These are phyloP conservation scores for Tulasnella sp. DNA, from an alignment of 768 basidiomycete species.

Conservation along the genomic window DNA sequence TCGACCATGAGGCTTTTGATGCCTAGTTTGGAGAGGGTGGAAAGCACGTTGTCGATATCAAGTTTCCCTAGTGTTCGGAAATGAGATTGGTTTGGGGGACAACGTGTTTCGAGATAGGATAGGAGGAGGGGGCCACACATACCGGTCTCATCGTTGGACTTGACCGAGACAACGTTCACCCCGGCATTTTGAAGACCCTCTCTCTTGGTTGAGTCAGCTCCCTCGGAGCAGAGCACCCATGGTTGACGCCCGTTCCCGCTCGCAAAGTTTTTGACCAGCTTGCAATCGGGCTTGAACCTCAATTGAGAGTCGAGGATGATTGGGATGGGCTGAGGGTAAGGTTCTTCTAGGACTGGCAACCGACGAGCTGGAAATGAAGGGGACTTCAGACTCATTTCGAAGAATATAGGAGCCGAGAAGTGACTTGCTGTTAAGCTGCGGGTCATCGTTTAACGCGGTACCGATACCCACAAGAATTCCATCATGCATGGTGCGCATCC, in stretches of 20 bases:
- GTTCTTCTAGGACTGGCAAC: slow-evolving; percentile 36
- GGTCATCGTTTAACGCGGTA: slow-evolving; percentile 85
- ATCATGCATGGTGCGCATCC: slow-evolving; percentile 89
- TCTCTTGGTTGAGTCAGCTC: slow-evolving; percentile 31
- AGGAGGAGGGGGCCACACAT: too few relatives aligned
- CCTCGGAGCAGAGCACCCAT: slow-evolving; percentile 52
- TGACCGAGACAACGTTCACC: slow-evolving; percentile 52
- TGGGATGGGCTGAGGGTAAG: slow-evolving; percentile 54
- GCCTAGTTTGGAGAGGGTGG: slow-evolving; percentile 45
- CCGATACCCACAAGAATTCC: slow-evolving; percentile 86
- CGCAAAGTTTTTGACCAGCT: slow-evolving; percentile 58
- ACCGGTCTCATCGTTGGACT: slow-evolving; percentile 28
- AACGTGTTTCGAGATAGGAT: background rate
- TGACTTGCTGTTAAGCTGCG: slow-evolving; percentile 79
- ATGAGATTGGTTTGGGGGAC: too few relatives aligned
- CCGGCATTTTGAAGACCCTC: slow-evolving; percentile 53
- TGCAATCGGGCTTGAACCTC: slow-evolving; percentile 57
- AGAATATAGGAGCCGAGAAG: background rate
- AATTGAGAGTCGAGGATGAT: slow-evolving; percentile 74
- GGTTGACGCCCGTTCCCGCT: slow-evolving; percentile 56
- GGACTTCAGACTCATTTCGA: background rate
- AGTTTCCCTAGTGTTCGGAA: slow-evolving; percentile 40
- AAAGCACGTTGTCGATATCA: slow-evolving; percentile 45
- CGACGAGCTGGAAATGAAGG: slow-evolving; percentile 41
- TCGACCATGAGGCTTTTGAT: slow-evolving; percentile 87